These are phyloP conservation scores for Jackrogersella minutella DNA, from an alignment of 495 filamentous ascomycete species.

Conservation along the genomic window DNA sequence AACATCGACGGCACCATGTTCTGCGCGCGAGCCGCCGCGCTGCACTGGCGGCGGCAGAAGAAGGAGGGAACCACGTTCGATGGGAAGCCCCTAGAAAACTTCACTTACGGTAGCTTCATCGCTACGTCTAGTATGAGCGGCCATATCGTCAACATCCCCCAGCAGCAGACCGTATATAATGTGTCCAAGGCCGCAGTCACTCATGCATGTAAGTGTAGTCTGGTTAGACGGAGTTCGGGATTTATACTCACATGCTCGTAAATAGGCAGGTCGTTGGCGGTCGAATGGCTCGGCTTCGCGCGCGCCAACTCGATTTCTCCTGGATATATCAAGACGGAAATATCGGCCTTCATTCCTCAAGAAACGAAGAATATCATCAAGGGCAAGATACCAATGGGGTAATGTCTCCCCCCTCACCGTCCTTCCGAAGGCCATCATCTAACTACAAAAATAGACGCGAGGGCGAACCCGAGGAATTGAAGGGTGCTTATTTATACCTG, in stretches of 20 bases:
- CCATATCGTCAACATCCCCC: conserved; percentile 88
- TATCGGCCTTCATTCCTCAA: conserved; percentile 74
- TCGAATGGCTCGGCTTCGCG: conserved; percentile 89
- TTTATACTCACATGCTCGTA: neutral
- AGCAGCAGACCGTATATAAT: conserved; percentile 87
- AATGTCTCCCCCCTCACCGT: conserved; percentile 33
- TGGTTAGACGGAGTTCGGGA: neutral
- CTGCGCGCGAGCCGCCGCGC: conserved; percentile 79
- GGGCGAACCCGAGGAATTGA: conserved; percentile 77
- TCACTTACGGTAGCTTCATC: conserved; percentile 75
- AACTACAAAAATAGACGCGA: conserved; percentile 60
- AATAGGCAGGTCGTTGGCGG: conserved; percentile 73
- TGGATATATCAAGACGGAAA: conserved; percentile 87
- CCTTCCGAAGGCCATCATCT: neutral
- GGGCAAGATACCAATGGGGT: conserved; percentile 86
- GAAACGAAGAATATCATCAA: conserved; percentile 79
- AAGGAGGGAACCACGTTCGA: conserved; percentile 69
- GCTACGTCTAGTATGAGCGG: conserved; percentile 83
- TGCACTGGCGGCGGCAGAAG: conserved; percentile 68
- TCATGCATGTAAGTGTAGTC: conserved; percentile 71
- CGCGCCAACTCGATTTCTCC: conserved; percentile 84
- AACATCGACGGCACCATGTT: conserved; percentile 86
- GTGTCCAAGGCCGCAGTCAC: conserved; percentile 86
- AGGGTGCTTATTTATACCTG: conserved; percentile 88
- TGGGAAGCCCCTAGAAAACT: conserved; percentile 72